A percentile compares a stretch with the other conserved stretches of the same genome.
phyloP scores from a whole-genome alignment of 2,329 filamentous ascomycete genomes.

The Aspergillus awamori region DNA sequence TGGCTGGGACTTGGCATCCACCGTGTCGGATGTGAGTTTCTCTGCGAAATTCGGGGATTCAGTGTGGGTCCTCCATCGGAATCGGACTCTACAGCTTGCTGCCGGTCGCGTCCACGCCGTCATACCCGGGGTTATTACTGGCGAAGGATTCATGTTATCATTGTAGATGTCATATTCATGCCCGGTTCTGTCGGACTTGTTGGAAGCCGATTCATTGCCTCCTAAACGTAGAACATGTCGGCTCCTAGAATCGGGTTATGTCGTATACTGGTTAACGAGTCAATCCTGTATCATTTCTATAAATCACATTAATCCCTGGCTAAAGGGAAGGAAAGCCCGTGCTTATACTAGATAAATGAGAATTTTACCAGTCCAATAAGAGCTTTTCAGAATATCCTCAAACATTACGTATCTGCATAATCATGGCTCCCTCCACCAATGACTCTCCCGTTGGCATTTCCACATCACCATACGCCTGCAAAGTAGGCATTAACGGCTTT shows the following conservation, averaged over 20 bases:
- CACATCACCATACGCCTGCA: slow-evolving; percentile 36
- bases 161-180: not conserved
- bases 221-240: not conserved
- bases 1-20: too few relatives aligned
- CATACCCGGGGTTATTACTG: not conserved
- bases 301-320: not conserved
- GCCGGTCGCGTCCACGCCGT: not conserved
- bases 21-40: not conserved
- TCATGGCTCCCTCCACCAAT: not conserved
- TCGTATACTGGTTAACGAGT: not conserved
- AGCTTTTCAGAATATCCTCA: not conserved
- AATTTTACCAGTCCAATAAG: not conserved
- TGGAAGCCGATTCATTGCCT: not conserved
- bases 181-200: not conserved
- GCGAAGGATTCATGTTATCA: not conserved
- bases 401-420: not conserved
- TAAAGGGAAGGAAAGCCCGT: not conserved
- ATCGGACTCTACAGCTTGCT: not conserved
- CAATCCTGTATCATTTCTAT: not conserved
- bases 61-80: not conserved
- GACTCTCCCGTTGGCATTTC: not conserved
- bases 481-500: slow-evolving; percentile 96
- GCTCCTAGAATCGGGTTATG: not conserved
- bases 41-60: not conserved
- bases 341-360: not conserved